Percentiles rank a stretch among this genome's conserved stretches.
Conservation (phyloP, 2,329 filamentous ascomycete species). For the Ophiostoma ips region DNA sequence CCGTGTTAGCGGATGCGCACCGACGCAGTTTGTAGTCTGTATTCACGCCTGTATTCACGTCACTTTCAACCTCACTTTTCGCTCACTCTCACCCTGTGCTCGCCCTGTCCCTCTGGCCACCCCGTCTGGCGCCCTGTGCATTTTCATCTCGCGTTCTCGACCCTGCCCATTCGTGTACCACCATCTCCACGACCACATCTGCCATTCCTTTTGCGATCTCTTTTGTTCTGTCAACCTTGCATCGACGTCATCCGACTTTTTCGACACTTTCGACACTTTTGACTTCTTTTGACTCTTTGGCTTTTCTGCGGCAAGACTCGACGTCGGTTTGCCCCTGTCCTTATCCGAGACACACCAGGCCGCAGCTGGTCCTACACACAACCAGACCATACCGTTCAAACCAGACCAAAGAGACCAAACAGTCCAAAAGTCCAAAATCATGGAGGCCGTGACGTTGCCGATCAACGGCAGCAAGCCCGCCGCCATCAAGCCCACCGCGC, state of each 20-base stretch:
- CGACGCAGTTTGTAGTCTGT: background rate
- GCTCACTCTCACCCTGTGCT: background rate
- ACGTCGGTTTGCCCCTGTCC: background rate
- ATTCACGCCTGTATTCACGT: background rate
- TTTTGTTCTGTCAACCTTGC: background rate
- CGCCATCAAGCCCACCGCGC: background rate
- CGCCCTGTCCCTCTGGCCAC: background rate
- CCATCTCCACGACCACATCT: background rate
- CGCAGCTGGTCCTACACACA: too few species aligned
- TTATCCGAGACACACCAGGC: too few species aligned
- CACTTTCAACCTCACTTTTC: background rate
- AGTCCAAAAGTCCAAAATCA: too few species aligned
- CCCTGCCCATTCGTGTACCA: background rate
- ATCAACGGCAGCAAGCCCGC: conserved; percentile 1
- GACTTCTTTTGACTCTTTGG: too few species aligned
- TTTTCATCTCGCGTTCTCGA: background rate
- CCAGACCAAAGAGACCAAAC: too few species aligned
- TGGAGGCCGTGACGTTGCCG: background rate
- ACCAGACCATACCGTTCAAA: too few species aligned
- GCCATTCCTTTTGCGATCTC: background rate
- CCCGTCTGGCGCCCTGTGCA: background rate
- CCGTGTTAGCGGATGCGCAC: background rate
- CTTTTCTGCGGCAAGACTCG: too few species aligned
- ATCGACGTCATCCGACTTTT: background rate
- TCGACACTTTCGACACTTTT: too few species aligned